Base-by-base conservation (phyloP, 768 basidiomycete genomes). In the Ramaria sp. region DNA sequence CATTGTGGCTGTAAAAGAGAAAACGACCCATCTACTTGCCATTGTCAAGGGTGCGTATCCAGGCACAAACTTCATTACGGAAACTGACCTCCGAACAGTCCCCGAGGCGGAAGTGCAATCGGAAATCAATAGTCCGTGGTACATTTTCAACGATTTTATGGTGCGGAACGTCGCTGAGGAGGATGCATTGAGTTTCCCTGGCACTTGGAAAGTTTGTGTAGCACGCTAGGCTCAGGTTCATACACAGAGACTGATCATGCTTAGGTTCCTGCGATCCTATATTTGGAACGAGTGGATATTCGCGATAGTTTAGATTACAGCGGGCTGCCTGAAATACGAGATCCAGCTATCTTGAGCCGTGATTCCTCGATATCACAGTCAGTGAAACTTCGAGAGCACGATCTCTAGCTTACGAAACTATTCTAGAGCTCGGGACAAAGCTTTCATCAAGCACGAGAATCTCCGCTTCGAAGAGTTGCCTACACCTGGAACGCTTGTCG, bases 81-180 rank as follows among this genome's bases (percentile, higher is more conserved):
- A 54, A 57, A 36, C 53, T 27, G 20, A 53, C 41, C 38, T 20
- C 50, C 39, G 22, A 27, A 3, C 58, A 91, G 88, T 93, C 37
- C 88, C 88, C 0, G 81, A 84, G 55, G 78, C 78, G 0, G 82
- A 83, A 62, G 66, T 63, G 7, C 63, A 70, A 10, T 55, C 63
- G 1, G 67, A 72, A 50, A 60, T 59, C 18, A 62, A 60, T 22
- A 82, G 79, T 52, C 79, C 81, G 1, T 99, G 96, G 96, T 85
- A 85, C 62, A 67, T 98, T 52, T 98, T 98, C 80, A 99, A 99
- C 63, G 96, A 99, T 63, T 99, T 99, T 63, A 75, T 83, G 1
- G 96, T 99, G 12, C 74, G 75, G 47, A 88, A 88, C 54, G 80
- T 97, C 28, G 72, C 85, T 1, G 88, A 95, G 67, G 77, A 82